Base-by-base conservation (phyloP, 1,139 yeast species). In the Hanseniaspora sp. region DNA sequence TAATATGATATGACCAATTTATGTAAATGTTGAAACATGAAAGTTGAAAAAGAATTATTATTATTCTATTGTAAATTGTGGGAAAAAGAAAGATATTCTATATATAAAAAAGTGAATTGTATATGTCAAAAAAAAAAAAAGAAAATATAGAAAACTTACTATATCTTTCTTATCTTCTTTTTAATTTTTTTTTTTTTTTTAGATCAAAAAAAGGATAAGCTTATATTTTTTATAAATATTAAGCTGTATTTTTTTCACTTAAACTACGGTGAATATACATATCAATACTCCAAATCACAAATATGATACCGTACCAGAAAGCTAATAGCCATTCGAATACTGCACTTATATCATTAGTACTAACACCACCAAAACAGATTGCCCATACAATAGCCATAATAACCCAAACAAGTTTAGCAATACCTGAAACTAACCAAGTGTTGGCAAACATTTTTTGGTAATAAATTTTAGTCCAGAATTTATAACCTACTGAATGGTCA, bases 251-350 rank as follows among this genome's bases (percentile, higher is more conserved):
- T 11, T 29, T 17, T 17, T 44, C 41, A 23, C 18, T 28, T 7
- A 51, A 31, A 13, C 44, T 34, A 29, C 54, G 38, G 39, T 51
- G 48, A 34, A 45, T 39, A 41, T 38, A 51, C 49, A 51, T 51
- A 67, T 90, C 96, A 60, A 79, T 74, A 2, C 83, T 71, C 69
- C 92, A 76, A 58, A 83, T 70, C 9, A 83, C 66, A 61, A 83
- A 76, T 58, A 85, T 73, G 40, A 83, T 64, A 9, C 95, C 94
- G 64, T 86, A 88, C 80, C 86, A 83, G 69, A 82, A 90, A 7
- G 90, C 82, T 47, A 88, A 69, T 8, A 79, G 64, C 96, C 97
- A 90, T 67, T 90, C 97, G 66, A 84, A 81, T 15, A 71, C 70
- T 3, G 79, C 86, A 29, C 75, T 69, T 15, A 73, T 68, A 40